Base-by-base conservation (phyloP, 305 asterid species). In the Fraxinus nigra region DNA sequence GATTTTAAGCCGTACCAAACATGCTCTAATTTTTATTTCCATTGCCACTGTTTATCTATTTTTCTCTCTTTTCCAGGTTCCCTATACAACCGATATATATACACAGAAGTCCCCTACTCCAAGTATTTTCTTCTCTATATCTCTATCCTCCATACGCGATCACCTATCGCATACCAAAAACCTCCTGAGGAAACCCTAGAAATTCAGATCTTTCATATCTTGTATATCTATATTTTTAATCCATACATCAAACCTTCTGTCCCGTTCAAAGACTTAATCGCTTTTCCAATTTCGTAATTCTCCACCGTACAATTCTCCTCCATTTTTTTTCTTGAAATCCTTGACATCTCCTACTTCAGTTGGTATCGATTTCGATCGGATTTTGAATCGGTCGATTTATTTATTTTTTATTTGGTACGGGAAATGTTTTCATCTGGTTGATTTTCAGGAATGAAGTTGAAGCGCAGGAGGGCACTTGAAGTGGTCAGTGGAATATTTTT, bases 401-500 rank as follows among this genome's bases (percentile, higher is more conserved):
- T 84, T 72, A 51, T 77, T 75, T 79, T 7, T 72, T 72, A 40
- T 35, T 84, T 61, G 84, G 80, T 88, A 83, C 89, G 86, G 93
- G 81, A 82, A 89, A 93, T 93, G 98, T 80, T 91, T 85, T 84
- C 92, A 67, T 79, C 84, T 82, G 89, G 89, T 85, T 93, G 92
- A 92, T 89, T 85, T 78, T 81, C 81, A 79, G 73, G 63, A 26
- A 95, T 95, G 99, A 95, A 93, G 97, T 81, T 91, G 90, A 94
- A 93, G 88, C 93, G 98, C 76, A 89, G 95, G 94, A 94, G 98
- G 92, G 97, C 99, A 74, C 92, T 90, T 79, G 99, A 94, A 95
- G 99, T 93, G 98, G 98, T 95, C 70, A 87, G 91, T 87, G 86
- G 80, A 83, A 32, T 79, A n/a, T 33, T 18, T 79, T 76, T 76